Evolutionary conservation across 108 stramenopile genomes (phyloP).

Genomic region (Nitzschia sp.): DNA sequence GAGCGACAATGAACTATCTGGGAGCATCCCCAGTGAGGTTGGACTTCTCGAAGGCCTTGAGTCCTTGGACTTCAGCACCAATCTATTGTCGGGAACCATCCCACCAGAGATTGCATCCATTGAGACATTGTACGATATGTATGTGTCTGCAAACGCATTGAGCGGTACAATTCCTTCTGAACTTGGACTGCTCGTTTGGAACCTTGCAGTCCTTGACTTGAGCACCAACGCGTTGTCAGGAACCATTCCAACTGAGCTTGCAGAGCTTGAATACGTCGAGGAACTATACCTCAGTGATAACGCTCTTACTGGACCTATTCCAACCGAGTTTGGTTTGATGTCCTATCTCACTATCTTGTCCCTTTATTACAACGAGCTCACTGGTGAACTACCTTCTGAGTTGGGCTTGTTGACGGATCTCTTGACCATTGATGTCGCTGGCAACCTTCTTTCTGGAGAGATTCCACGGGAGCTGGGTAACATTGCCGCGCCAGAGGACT

Average conservation of each 20-base stretch:
- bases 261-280: background rate
- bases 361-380: slow-evolving; percentile 9
- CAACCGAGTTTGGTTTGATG: slow-evolving; percentile 41
- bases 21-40: too few relatives aligned
- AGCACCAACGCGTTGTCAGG: too few relatives aligned
- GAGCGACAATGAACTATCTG: too few relatives aligned
- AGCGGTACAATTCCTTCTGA: slow-evolving; percentile 29
- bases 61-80: too few relatives aligned
- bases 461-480: too few relatives aligned
- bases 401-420: slow-evolving; percentile 36
- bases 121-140: slow-evolving; percentile 46
- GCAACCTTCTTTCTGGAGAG: too few relatives aligned
- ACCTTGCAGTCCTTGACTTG: too few relatives aligned
- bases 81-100: slow-evolving; percentile 25
- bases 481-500: too few relatives aligned
- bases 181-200: slow-evolving; percentile 31
- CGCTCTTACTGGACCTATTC: slow-evolving; percentile 41
- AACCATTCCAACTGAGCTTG: too few relatives aligned
- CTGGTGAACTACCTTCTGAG: slow-evolving; percentile 42
- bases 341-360: background rate
- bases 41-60: too few relatives aligned
- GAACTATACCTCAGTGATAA: background rate
- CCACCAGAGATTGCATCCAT: slow-evolving; percentile 50
- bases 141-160: slow-evolving; percentile 23
- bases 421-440: background rate